Base-by-base conservation (phyloP, 768 basidiomycete genomes). In the Auricularia auricula-judae region DNA sequence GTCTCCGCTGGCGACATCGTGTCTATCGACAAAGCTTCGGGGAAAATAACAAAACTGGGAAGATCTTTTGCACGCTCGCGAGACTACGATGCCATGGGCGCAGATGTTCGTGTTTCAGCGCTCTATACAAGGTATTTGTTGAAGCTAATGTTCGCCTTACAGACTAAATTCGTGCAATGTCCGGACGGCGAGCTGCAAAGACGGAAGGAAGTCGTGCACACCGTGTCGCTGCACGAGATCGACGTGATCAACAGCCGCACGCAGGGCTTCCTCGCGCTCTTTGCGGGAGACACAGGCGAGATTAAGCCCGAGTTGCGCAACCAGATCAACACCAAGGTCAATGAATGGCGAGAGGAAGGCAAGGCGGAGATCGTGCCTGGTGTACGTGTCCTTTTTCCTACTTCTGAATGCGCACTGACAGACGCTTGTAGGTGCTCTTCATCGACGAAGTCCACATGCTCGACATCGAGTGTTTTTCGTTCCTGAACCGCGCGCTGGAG, bases 391-490 rank as follows among this genome's bases (percentile, higher is more conserved):
- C 60, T 14, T 39, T 39, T 42, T 36, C 29, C 8, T 43, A 2
- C 14, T 21, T 10, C 35, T 35, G 10, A 60, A 23, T 14, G 21
- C 43, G 51, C 44, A 56, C 61, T 8, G 68, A 53, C 36, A 47
- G 16, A 53, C 65, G 16, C 21, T 61, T 47, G 12, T 70, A 95
- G 92, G 92, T 97, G n/a, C 80, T 97, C 12, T 98, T 98, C 80
- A 97, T 98, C 70, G 96, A 98, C 76, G 96, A 98, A 77, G 96
- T 98, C 12, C 96, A 98, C 80, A 99, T 99, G 96, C 86, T 99
- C 68, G 96, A 99, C 74, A 98, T 99, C 67, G 96, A 98, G 74
- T 98, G 96, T 73, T 98, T 98, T 80, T 97, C 95, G 5, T 99
- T 95, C 82, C 80, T 99, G 66, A 99, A 99, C 74, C 86, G 96